These are phyloP conservation scores for Colletotrichum navitas DNA, from an alignment of 2,329 filamentous ascomycete genomes.

Conservation along the genomic window DNA sequence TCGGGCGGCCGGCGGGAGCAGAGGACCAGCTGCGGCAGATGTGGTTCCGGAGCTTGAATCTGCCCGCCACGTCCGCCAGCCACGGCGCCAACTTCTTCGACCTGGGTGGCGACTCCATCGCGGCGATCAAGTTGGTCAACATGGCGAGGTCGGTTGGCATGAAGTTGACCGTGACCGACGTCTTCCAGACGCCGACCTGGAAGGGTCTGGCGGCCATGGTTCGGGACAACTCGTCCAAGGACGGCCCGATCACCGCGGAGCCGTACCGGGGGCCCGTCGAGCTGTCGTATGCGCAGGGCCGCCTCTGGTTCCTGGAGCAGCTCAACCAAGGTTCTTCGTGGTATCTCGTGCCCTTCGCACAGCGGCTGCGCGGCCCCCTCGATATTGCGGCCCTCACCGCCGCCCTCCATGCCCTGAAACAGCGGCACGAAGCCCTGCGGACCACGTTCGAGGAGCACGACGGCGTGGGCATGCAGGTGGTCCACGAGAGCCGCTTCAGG, in stretches of 20 bases:
- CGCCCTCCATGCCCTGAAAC: slow-evolving; percentile 7
- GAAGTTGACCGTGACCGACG: slow-evolving; percentile 33
- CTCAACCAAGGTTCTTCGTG: slow-evolving; percentile 11
- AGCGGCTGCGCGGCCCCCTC: slow-evolving; percentile 10
- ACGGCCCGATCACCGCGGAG: background rate
- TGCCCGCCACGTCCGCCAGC: slow-evolving; percentile 39
- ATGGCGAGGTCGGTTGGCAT: slow-evolving; percentile 29
- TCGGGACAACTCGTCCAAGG: background rate
- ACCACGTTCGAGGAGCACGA: slow-evolving; percentile 16
- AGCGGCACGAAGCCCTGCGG: slow-evolving; percentile 13
- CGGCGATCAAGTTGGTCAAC: slow-evolving; percentile 44
- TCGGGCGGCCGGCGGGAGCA: background rate
- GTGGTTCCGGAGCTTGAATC: slow-evolving; percentile 21
- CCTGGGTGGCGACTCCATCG: slow-evolving; percentile 45
- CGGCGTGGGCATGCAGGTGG: slow-evolving; percentile 15
- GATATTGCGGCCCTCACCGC: background rate
- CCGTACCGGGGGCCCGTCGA: slow-evolving; percentile 11
- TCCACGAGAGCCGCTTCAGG: background rate
- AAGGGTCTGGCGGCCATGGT: background rate
- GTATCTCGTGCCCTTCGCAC: slow-evolving; percentile 7
- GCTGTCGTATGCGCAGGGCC: slow-evolving; percentile 16
- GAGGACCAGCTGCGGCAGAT: slow-evolving; percentile 13
- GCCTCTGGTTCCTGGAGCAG: slow-evolving; percentile 20
- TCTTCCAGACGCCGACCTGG: slow-evolving; percentile 30
- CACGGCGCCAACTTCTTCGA: slow-evolving; percentile 45